Evolutionary conservation across 495 filamentous ascomycete genomes (phyloP), one percentile per base, ranked within the genome.

Genomic region (Aspergillus sparsus): DNA sequence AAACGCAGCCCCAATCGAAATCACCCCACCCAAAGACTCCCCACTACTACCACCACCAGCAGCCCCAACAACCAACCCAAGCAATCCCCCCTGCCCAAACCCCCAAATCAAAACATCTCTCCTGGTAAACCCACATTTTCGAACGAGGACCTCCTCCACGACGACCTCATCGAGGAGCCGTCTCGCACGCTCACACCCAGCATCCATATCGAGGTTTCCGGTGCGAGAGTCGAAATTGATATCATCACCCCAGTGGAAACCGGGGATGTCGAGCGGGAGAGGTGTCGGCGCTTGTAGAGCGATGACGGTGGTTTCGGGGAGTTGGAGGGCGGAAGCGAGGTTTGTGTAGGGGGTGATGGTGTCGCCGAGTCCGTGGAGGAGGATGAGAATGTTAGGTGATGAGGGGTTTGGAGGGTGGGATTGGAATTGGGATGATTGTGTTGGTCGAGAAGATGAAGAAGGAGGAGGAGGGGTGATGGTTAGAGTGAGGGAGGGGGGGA

Each of bases 241-340:
- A 68, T 98, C 93, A 71, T 98, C 90, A 52, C 92, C 92, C 93
- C 93, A 98, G 74, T 97, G 92, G 69, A 86, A 97, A 21, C 90
- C 91, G 11, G 84, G 80, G 0, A 93, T 75, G 32, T 87, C 79
- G 52, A 91, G 84, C 7, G 93, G 92, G 4, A 98, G 75, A 0
- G 85, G 84, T n/a, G 74, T 78, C 0, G 88, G 85, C 0, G 85
- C 94, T 68, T 87, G 88, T 31, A 98, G 71, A 5, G 91, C 84
- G 36, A 98, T 80, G 66, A 85, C 82, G 33, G 84, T 81, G 44
- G 95, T 94, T 66, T 92, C 89, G 0, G 93, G 91, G 11, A 97
- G 85, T 44, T 82, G 71, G n/a, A 97, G 74, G 62, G 85, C 83
- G n/a, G 75, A 74, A 39, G 83, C 91, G 59, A 97, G 86, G n/a